Conservation (phyloP, 169 alveolate species). For the Plasmodium coatneyi region DNA sequence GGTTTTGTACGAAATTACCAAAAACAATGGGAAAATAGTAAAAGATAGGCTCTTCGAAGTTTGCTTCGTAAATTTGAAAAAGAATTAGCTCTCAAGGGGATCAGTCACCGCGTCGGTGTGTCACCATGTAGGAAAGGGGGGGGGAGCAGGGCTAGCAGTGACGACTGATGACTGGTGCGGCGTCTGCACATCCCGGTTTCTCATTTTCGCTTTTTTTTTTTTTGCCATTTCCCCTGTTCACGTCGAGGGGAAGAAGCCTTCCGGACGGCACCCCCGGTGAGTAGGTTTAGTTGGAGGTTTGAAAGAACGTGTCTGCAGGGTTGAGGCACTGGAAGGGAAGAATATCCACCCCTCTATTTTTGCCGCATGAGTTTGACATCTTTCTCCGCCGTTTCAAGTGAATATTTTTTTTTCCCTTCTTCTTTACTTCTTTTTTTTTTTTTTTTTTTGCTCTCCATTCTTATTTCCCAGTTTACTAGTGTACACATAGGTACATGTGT, state of each 20-base stretch:
- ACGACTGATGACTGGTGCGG: not conserved
- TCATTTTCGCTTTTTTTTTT: not conserved
- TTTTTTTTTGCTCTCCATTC: not conserved
- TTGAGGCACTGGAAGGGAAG: not conserved
- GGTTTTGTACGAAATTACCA: constrained; percentile 69
- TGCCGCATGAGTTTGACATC: not conserved
- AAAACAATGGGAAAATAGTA: constrained; percentile 59
- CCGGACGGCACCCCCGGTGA: not conserved
- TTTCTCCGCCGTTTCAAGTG: not conserved
- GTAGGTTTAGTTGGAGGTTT: not conserved
- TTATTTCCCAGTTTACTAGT: not conserved
- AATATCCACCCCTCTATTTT: not conserved
- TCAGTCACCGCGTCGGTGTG: too few relatives aligned
- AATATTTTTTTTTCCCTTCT: not conserved
- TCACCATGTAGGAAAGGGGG: not conserved
- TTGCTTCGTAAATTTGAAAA: constrained; percentile 70
- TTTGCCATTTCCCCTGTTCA: not conserved
- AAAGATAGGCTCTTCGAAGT: constrained; percentile 74
- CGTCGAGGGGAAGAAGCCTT: not conserved
- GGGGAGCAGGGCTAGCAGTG: not conserved
- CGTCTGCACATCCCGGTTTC: not conserved
- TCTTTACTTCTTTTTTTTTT: not conserved
- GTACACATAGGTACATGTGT: not conserved
- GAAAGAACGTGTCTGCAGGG: not conserved
- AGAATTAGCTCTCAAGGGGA: constrained; percentile 8